Percentiles rank a stretch among this genome's conserved stretches.
Conservation (phyloP, 495 filamentous ascomycete genomes). For the Daldinia decipiens region DNA sequence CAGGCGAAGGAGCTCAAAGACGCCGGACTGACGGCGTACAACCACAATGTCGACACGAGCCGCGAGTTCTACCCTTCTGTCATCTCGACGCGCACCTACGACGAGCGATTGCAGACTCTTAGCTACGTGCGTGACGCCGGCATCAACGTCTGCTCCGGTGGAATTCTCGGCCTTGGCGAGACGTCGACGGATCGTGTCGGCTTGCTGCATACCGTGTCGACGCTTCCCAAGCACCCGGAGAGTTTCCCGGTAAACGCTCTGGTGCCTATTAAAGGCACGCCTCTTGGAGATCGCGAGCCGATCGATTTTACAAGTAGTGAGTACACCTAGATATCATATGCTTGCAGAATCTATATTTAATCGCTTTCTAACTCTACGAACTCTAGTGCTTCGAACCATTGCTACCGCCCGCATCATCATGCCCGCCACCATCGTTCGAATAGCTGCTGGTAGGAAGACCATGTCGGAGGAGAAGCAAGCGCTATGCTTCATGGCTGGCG, state of each 20-base stretch:
- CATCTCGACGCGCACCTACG: conserved; percentile 83
- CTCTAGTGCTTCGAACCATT: conserved; percentile 72
- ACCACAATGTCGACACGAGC: conserved; percentile 90
- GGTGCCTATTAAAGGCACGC: conserved; percentile 86
- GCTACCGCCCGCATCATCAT: conserved; percentile 82
- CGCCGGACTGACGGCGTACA: conserved; percentile 88
- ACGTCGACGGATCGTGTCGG: conserved; percentile 77
- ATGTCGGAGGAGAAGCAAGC: conserved; percentile 85
- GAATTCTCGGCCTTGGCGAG: conserved; percentile 84
- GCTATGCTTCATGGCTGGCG: conserved; percentile 84
- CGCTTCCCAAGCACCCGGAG: conserved; percentile 80
- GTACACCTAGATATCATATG: conserved; percentile 22
- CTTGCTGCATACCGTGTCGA: conserved; percentile 79
- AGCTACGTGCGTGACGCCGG: conserved; percentile 80
- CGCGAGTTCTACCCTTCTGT: conserved; percentile 83
- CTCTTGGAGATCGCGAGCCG: conserved; percentile 74
- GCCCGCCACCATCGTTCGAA: conserved; percentile 80
- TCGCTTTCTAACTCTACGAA: conserved; percentile 1
- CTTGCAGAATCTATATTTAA: neutral
- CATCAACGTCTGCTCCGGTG: conserved; percentile 85
- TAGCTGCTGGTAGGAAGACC: conserved; percentile 81
- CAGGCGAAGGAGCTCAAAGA: conserved; percentile 82
- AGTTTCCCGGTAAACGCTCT: conserved; percentile 87
- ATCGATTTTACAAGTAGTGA: conserved; percentile 70
- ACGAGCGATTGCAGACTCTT: conserved; percentile 81